phyloP scores from a whole-genome alignment of 2,329 filamentous ascomycete genomes.

The Apiospora koreana region DNA sequence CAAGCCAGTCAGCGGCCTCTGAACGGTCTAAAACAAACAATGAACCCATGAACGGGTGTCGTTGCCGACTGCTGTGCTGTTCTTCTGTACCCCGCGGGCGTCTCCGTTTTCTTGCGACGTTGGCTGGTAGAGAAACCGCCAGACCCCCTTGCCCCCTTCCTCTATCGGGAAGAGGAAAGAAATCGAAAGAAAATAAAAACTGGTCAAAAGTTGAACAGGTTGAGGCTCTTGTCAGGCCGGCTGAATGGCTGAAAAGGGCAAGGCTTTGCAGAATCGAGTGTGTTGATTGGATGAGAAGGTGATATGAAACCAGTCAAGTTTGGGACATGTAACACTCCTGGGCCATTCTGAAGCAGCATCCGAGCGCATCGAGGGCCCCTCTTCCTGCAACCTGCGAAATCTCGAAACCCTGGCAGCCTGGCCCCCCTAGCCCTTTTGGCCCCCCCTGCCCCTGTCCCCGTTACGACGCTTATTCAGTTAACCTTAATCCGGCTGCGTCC shows the following conservation, averaged over 20 bases:
- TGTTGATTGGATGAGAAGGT: not conserved
- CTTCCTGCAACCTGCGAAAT: too few relatives aligned
- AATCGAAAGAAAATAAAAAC: too few relatives aligned
- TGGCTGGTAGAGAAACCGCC: not conserved
- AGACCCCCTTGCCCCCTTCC: too few relatives aligned
- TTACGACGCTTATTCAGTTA: conserved; percentile 17
- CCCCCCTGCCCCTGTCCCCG: conserved; percentile 15
- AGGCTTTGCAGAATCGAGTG: not conserved
- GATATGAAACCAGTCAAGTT: conserved; percentile 10
- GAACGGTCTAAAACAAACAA: not conserved
- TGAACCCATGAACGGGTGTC: not conserved
- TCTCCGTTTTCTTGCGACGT: not conserved
- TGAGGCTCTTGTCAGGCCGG: conserved; percentile 9
- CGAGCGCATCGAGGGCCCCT: not conserved
- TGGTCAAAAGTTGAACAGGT: not conserved
- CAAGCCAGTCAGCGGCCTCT: not conserved
- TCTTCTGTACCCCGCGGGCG: not conserved
- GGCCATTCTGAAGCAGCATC: conserved; percentile 6
- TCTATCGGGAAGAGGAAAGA: not conserved
- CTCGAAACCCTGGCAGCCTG: too few relatives aligned
- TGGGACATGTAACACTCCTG: conserved; percentile 9
- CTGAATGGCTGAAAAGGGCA: not conserved
- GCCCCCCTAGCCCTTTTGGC: too few relatives aligned
- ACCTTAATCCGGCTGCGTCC: conserved; percentile 38
- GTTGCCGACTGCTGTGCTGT: not conserved